Evolutionary conservation across 1,139 yeast genomes (phyloP).

Genomic region (Taiozyma sp.): DNA sequence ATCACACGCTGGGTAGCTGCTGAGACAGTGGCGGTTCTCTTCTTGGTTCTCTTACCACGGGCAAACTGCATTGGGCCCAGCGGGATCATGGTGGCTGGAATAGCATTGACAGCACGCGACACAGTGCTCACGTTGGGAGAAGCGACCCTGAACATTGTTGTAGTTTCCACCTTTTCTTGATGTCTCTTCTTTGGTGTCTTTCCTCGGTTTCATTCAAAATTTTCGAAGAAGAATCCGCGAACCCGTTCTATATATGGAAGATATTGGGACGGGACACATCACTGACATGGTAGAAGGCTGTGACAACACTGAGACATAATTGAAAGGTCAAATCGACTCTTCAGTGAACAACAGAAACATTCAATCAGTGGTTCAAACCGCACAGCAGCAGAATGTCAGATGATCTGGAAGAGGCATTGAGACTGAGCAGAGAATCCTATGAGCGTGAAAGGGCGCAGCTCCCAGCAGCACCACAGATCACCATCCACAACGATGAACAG

Average conservation of each 20-base stretch:
- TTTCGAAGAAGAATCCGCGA: neutral
- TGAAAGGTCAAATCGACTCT: no score
- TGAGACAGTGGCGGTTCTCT: conserved; percentile 34
- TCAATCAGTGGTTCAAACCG: neutral
- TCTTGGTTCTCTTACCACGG: conserved; percentile 42
- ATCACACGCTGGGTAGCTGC: conserved; percentile 64
- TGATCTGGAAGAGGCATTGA: neutral
- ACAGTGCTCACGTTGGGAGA: neutral
- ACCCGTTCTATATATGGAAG: neutral
- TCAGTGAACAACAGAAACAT: no score
- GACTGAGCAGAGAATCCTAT: neutral
- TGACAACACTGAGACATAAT: neutral
- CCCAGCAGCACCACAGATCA: neutral
- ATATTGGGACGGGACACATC: neutral
- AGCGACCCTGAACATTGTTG: neutral
- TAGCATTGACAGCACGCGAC: conserved; percentile 2
- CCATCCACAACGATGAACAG: neutral
- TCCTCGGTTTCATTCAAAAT: neutral
- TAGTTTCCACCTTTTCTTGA: neutral
- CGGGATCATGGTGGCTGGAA: neutral
- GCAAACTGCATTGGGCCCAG: conserved; percentile 20
- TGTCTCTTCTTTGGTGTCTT: no score
- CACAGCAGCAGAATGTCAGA: neutral
- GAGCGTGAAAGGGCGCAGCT: neutral
- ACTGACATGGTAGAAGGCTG: neutral